Conservation (phyloP, 495 filamentous ascomycete species). For the Penicillium macrosclerotiorum region DNA sequence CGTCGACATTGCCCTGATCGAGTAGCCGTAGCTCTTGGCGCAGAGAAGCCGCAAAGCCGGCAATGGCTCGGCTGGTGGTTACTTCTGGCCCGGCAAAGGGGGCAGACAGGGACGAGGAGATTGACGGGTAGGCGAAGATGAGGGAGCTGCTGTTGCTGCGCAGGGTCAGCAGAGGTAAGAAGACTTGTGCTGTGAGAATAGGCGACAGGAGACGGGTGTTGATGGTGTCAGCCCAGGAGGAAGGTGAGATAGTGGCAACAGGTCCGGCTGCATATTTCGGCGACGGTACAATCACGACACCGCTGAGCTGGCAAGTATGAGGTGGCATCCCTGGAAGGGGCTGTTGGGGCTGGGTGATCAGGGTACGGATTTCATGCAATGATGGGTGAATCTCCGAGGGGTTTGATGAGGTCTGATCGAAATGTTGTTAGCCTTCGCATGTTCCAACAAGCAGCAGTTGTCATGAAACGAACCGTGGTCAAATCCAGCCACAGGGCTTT, state of each 20-base stretch:
- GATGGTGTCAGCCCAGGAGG: slow-evolving; percentile 80
- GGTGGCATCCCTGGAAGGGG: slow-evolving; percentile 69
- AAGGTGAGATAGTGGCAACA: slow-evolving; percentile 77
- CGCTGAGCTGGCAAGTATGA: slow-evolving; percentile 70
- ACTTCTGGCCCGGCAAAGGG: slow-evolving; percentile 85
- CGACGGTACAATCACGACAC: slow-evolving; percentile 70
- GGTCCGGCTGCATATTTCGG: slow-evolving; percentile 65
- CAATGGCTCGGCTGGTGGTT: slow-evolving; percentile 70
- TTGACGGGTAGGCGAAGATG: slow-evolving; percentile 78
- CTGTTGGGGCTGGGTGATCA: slow-evolving; percentile 68
- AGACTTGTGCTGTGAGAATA: slow-evolving; percentile 79
- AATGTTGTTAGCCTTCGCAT: too few relatives aligned
- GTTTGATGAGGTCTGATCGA: slow-evolving; percentile 45
- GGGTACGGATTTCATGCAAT: slow-evolving; percentile 51
- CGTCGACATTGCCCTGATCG: slow-evolving; percentile 55
- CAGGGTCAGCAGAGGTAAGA: slow-evolving; percentile 73
- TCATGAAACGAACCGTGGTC: slow-evolving; percentile 40
- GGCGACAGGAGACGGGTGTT: slow-evolving; percentile 93
- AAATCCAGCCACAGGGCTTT: slow-evolving; percentile 79
- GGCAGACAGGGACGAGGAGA: slow-evolving; percentile 77
- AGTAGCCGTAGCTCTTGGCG: slow-evolving; percentile 67
- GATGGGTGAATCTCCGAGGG: slow-evolving; percentile 52
- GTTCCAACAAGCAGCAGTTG: too few relatives aligned
- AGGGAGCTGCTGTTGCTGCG: slow-evolving; percentile 56
- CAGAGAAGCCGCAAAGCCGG: slow-evolving; percentile 74